These are phyloP conservation scores for Fusarium xyrophilum DNA, from an alignment of 2,329 filamentous ascomycete species.

Conservation along the genomic window DNA sequence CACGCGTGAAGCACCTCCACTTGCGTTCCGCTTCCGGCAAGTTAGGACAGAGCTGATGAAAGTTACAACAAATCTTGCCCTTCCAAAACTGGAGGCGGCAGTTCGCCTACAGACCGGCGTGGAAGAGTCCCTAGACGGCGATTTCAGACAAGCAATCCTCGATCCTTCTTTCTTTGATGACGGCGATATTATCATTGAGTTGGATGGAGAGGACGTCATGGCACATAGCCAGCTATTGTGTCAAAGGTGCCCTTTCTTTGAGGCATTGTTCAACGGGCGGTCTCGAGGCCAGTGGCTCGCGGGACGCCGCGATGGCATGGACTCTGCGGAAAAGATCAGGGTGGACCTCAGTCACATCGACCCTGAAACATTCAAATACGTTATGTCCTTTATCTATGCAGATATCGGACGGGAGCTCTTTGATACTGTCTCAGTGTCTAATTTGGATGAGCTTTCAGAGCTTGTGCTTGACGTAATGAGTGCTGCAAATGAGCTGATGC, in stretches of 20 bases:
- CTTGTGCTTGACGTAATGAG: constrained; percentile 90
- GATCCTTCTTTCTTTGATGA: constrained; percentile 77
- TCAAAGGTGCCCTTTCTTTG: constrained; percentile 88
- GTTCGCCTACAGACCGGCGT: constrained; percentile 76
- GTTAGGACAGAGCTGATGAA: constrained; percentile 88
- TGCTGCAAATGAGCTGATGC: constrained; percentile 92
- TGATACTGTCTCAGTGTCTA: constrained; percentile 72
- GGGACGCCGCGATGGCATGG: constrained; percentile 62
- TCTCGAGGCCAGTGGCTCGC: constrained; percentile 85
- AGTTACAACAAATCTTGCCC: constrained; percentile 72
- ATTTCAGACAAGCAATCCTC: constrained; percentile 73
- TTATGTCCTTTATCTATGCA: constrained; percentile 82
- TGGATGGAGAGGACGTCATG: constrained; percentile 73
- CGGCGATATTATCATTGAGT: constrained; percentile 79
- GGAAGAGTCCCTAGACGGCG: constrained; percentile 67
- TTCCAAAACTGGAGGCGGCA: constrained; percentile 76
- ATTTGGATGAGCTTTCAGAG: constrained; percentile 85
- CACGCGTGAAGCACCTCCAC: constrained; percentile 67
- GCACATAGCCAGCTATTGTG: constrained; percentile 83
- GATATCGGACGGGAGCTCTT: constrained; percentile 84
- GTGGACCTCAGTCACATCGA: constrained; percentile 86
- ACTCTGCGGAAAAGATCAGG: constrained; percentile 56
- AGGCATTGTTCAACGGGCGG: constrained; percentile 87
- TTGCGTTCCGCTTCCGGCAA: constrained; percentile 78
- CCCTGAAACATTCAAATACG: constrained; percentile 75